phyloP scores from a whole-genome alignment of 768 basidiomycete genomes.

The Phaeotremella skinneri region DNA sequence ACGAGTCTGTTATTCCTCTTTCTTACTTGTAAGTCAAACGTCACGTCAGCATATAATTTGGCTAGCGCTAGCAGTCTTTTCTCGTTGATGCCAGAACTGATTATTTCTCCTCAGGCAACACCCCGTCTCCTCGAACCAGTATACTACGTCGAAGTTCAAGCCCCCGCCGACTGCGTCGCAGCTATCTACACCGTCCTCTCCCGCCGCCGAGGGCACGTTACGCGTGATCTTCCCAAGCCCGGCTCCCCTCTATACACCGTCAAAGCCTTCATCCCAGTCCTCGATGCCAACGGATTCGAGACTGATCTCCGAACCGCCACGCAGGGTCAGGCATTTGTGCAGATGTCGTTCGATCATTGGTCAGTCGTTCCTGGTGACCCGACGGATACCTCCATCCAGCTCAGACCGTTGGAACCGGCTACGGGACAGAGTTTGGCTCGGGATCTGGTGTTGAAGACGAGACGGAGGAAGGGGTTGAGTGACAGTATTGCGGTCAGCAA shows the following conservation, averaged over 20 bases:
- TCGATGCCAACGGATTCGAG: slow-evolving; percentile 98
- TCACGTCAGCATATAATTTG: too few relatives aligned
- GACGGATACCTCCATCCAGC: slow-evolving; percentile 93
- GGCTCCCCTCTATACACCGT: slow-evolving; percentile 97
- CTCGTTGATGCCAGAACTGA: not conserved
- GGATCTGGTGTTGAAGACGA: slow-evolving; percentile 93
- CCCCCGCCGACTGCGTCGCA: slow-evolving; percentile 96
- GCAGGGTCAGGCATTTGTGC: slow-evolving; percentile 97
- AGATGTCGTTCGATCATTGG: slow-evolving; percentile 98
- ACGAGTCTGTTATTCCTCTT: slow-evolving; percentile 97
- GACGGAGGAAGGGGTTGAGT: slow-evolving; percentile 90
- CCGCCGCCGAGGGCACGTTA: slow-evolving; percentile 98
- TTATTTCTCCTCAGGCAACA: slow-evolving; percentile 66
- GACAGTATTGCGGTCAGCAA: slow-evolving; percentile 97
- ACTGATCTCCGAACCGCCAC: slow-evolving; percentile 96
- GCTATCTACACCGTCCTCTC: slow-evolving; percentile 98
- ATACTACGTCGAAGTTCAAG: slow-evolving; percentile 99
- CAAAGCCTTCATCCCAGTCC: slow-evolving; percentile 95
- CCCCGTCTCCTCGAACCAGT: slow-evolving; percentile 95
- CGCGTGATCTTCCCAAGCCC: slow-evolving; percentile 95
- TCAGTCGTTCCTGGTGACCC: slow-evolving; percentile 99
- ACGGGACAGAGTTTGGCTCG: slow-evolving; percentile 91
- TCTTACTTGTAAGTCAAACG: slow-evolving; percentile 86
- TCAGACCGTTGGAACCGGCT: slow-evolving; percentile 93
- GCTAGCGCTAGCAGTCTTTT: slow-evolving; percentile 1